Evolutionary conservation across 169 alveolate genomes (phyloP), one percentile per base, ranked within the genome.

Genomic region (Besnoitia besnoiti): DNA sequence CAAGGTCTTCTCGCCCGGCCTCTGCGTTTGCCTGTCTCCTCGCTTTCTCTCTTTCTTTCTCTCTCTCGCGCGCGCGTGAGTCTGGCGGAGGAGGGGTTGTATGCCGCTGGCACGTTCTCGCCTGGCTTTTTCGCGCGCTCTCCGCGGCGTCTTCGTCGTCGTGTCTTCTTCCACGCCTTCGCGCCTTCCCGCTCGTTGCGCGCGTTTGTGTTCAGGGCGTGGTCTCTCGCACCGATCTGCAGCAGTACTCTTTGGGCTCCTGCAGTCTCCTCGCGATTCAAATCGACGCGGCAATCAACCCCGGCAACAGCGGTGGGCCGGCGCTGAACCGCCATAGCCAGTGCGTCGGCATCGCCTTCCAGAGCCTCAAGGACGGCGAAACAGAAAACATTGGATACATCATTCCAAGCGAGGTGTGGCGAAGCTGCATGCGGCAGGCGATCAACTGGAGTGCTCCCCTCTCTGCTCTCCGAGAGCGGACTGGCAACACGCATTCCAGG

Each of bases 301-400:
- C 98, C 0, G 98, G 96, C n/a, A 95, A 95, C 93, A 90, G 95
- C 87, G 96, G 96, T n/a, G 96, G 96, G 37, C 96, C 96, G 10
- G 96, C 96, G 37, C 75, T 95, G 40, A 94, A 95, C 75, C 90
- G 84, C 46, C 44, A 88, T 10, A 85, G 90, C 12, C 89, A 92
- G 82, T 95, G 96, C 76, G 95, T 95, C 46, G 96, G 96, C 27
- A 94, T 95, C 21, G 96, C 96, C 40, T 95, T 95, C 51, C 95
- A 93, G 51, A 92, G 95, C 37, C 85, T 95, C 50, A 89, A 92
- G 40, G 96, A 93, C 39, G 95, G 94, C 3, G 96, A 93, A 91
- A 91, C 95, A 37, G 96, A 94, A 61, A 95, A 95, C 91, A 95
- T 95, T 62, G 95, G 96, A n/a, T 94, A 94, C 51, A 80, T 94